A percentile compares a stretch with the other conserved stretches of the same genome.
phyloP scores from a whole-genome alignment of 1,284 basidiomycete species.

The Sanghuangporus baumii region DNA sequence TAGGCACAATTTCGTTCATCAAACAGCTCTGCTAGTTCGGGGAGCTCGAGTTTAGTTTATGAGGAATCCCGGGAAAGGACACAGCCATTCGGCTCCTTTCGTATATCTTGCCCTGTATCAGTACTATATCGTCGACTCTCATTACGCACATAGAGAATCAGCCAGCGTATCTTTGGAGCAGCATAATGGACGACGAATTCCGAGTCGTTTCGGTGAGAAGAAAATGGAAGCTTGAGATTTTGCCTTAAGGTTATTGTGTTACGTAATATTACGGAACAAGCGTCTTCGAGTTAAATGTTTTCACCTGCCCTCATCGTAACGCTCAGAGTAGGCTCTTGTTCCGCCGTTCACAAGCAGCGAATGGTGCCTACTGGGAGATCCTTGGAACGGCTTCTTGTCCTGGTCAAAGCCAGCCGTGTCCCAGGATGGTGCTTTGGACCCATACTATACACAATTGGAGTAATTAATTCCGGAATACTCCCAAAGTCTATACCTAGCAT shows the following conservation, averaged over 20 bases:
- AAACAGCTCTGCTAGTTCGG: too few relatives aligned
- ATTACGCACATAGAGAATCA: too few relatives aligned
- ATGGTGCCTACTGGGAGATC: not conserved
- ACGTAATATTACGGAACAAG: not conserved
- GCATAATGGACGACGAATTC: not conserved
- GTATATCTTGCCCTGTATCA: too few relatives aligned
- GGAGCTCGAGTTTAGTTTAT: too few relatives aligned
- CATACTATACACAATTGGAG: conserved; percentile 24
- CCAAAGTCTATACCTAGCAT: conserved; percentile 16
- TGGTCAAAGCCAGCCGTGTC: conserved; percentile 20
- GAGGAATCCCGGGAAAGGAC: too few relatives aligned
- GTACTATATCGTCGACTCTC: too few relatives aligned
- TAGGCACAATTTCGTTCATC: too few relatives aligned
- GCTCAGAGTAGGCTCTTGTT: not conserved
- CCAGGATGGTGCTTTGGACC: conserved; percentile 25
- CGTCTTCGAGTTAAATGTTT: not conserved
- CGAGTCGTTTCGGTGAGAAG: not conserved
- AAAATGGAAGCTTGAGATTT: not conserved
- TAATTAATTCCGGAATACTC: conserved; percentile 22
- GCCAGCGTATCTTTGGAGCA: not conserved
- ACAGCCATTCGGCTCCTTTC: too few relatives aligned
- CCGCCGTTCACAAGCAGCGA: not conserved
- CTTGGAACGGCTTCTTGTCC: not conserved
- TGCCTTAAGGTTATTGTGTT: not conserved
- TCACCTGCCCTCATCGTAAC: not conserved